Base-by-base conservation (phyloP, 2,329 filamentous ascomycete species). In the Aschersonia sp. region DNA sequence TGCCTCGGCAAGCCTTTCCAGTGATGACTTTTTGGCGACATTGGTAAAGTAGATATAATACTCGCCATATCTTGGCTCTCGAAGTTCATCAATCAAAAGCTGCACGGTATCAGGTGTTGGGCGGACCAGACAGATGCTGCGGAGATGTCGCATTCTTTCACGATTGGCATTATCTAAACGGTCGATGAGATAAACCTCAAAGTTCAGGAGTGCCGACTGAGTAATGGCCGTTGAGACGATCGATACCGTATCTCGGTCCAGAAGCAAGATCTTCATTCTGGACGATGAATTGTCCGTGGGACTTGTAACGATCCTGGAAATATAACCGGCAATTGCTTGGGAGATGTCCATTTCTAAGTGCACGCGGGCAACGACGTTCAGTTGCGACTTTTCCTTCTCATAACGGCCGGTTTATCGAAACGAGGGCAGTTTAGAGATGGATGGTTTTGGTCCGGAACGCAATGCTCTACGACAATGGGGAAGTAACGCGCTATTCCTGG, bases 21-120 rank as follows among this genome's bases (percentile, higher is more conserved):
- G 73, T 0, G 90, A 86, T 2, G 92, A 97, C 67, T 98, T 98
- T 65, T 94, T 94, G 60, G 92, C 83, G 50, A 98, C 85, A 63
- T 98, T 98, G 71, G 88, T 97, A 65, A 98, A 95, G 65, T 94
- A 96, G 49, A 98, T 77, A 60, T 94, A 81, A 67, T 98, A 98
- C 68, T 98, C 92, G 54, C 92, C 90, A 58, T 98, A 98, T 62
- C 89, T 96, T 5, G 92, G 94, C 45, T 97, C 90, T 51, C 92
- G 79, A 48, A 98, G 75, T 69, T 98, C 92, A 60, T 98, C 92
- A 56, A 98, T 90, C 47, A 98, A 76, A 52, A 85, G 79, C 61
- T 98, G 89, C 60, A 97, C 88, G 5, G 90, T 94, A 56, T 94
- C 87, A 10, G 90, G 77, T 0, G 90, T 95, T 6, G 92, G 92